Evolutionary conservation across 179 eudicot genomes (phyloP), one percentile per base, ranked within the genome.

Genomic region (Beta macrorhiza): DNA sequence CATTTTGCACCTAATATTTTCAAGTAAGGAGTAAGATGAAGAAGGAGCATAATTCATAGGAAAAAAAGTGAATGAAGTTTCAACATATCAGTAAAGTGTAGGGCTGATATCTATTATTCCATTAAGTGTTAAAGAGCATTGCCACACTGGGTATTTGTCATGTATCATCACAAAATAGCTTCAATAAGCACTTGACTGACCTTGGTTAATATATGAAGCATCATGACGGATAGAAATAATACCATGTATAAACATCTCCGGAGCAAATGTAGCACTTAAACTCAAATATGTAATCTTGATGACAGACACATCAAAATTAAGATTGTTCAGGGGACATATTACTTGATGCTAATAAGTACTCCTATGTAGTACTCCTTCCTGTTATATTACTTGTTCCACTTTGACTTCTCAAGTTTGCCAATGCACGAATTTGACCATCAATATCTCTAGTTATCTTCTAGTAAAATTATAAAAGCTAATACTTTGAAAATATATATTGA

Each of bases 1-100:
- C 78, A 81, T 73, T 82, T 47, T 84, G 82, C 42, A 81, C 92
- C 92, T 85, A 84, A 71, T 58, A 78, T 77, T 82, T 67, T 69
- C 17, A 64, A 11, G 15, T 57, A 61, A 74, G 57, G 12, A 67
- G 72, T 81, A 42, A 72, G 81, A 53, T 76, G 42, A 51, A 29
- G 61, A 22, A 22, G 2, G 17, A 73, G 3, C 19, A n/a, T 17
- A 56, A 49, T 16, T 7, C 45, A 78, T 57, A 72, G 6, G 11
- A 5, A 25, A 61, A 61, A 53, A 61, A 19, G 17, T 69, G 14
- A 70, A 5, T 10, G 44, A 16, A 16, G 15, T 45, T 70, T 70
- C 56, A 19, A n/a, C 20, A 69, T 16, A 44, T 42, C 52, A 69
- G 44, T 3, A 69, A 45, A 45, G 12, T 1, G 55, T 47, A 70